Evolutionary conservation across 106 monocot species (phyloP).

Genomic region (Platanthera zijinensis): DNA sequence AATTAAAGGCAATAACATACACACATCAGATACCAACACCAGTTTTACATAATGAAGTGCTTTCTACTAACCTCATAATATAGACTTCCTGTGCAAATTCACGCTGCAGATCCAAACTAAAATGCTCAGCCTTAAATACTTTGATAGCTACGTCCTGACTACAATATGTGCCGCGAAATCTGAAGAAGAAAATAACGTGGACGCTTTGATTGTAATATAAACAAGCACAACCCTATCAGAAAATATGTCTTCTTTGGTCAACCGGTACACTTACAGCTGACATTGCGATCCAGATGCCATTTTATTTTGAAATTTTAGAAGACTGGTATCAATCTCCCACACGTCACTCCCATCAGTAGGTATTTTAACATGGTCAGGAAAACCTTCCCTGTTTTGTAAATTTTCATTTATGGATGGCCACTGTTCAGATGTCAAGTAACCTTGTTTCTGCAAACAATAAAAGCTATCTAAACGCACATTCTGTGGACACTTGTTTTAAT

Average conservation of each 20-base stretch:
- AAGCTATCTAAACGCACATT: neutral
- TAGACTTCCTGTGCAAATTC: slow-evolving; percentile 98
- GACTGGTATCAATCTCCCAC: slow-evolving; percentile 63
- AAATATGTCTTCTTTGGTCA: neutral
- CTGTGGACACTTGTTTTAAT: neutral
- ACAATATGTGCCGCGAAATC: slow-evolving; percentile 77
- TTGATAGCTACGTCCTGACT: slow-evolving; percentile 94
- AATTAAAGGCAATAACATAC: neutral
- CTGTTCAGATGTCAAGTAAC: slow-evolving; percentile 18
- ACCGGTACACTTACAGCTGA: slow-evolving; percentile 45
- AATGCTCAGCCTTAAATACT: slow-evolving; percentile 70
- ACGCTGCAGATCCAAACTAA: slow-evolving; percentile 57
- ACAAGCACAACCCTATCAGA: neutral
- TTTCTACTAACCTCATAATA: slow-evolving; percentile 69
- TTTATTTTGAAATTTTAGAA: slow-evolving; percentile 58
- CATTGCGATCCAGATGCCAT: slow-evolving; percentile 67
- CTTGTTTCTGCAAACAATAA: slow-evolving; percentile 24
- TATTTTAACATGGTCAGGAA: slow-evolving; percentile 37
- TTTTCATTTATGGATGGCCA: slow-evolving; percentile 30
- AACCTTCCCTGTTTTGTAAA: slow-evolving; percentile 8
- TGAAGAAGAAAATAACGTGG: slow-evolving; percentile 19
- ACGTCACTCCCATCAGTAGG: slow-evolving; percentile 63
- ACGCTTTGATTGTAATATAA: neutral
- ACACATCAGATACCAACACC: neutral
- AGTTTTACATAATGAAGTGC: neutral